Conservation (phyloP, 1,139 yeast species). For the Nadsonia commutata region DNA sequence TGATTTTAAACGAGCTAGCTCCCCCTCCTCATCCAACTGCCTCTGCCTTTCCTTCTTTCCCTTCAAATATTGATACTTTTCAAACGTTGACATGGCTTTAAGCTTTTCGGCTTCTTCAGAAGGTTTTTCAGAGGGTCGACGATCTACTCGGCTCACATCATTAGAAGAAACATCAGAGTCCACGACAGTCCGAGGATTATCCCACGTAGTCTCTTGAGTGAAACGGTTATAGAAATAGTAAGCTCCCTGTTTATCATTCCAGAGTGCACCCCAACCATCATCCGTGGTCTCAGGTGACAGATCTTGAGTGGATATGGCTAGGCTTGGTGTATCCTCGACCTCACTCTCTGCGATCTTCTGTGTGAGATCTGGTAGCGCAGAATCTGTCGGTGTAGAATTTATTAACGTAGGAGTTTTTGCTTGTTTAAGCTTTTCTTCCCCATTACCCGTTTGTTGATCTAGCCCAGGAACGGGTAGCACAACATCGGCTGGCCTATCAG, state of each 20-base stretch:
- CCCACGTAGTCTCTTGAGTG: constrained; percentile 19
- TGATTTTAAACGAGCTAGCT: neutral
- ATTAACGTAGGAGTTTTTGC: too few relatives aligned
- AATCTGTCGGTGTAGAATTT: too few relatives aligned
- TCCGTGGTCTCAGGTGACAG: constrained; percentile 6
- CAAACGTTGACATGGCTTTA: neutral
- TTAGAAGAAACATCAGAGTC: too few relatives aligned
- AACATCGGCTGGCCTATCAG: constrained; percentile 9
- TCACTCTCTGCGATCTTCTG: too few relatives aligned
- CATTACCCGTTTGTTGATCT: too few relatives aligned
- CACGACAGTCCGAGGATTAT: constrained; percentile 18
- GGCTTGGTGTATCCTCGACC: too few relatives aligned
- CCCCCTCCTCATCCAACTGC: neutral
- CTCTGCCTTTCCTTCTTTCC: neutral
- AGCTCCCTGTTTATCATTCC: constrained; percentile 12
- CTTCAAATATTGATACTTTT: neutral
- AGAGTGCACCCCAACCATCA: constrained; percentile 22
- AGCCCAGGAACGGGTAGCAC: constrained; percentile 1
- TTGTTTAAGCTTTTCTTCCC: too few relatives aligned
- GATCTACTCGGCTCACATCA: too few relatives aligned
- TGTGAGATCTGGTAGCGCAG: too few relatives aligned
- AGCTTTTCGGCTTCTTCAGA: neutral
- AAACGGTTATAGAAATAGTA: constrained; percentile 18
- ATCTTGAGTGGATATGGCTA: neutral
- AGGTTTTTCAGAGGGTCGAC: too few relatives aligned